Percentiles rank a stretch among this genome's conserved stretches.
These are phyloP conservation scores for Blastocystis sp. DNA, from an alignment of 352 stramenopile species.

Conservation along the genomic window DNA sequence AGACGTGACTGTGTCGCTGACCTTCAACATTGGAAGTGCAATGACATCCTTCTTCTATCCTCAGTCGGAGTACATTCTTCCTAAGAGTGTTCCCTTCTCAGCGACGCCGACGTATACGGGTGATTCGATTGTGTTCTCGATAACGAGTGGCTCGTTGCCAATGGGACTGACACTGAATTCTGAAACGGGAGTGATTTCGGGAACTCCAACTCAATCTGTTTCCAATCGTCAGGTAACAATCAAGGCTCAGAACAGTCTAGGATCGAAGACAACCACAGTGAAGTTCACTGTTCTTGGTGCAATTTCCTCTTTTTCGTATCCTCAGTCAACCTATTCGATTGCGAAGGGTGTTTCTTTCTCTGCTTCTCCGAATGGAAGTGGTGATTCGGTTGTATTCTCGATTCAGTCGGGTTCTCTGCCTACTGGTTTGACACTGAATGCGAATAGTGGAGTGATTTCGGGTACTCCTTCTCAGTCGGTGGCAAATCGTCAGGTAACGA, in stretches of 20 bases:
- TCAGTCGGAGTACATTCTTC: background rate
- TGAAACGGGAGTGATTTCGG: conserved; percentile 23
- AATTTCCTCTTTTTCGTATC: background rate
- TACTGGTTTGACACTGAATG: background rate
- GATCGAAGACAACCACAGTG: background rate
- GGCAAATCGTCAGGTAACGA: background rate
- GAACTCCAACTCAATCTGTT: background rate
- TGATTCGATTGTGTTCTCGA: background rate
- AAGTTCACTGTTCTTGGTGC: background rate
- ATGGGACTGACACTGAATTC: conserved; percentile 10
- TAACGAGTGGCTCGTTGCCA: background rate
- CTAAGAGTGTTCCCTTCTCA: background rate
- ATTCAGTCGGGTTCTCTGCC: background rate
- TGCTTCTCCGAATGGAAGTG: background rate
- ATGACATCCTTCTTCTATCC: background rate
- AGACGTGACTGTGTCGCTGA: background rate
- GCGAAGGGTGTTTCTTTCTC: background rate
- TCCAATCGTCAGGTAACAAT: background rate
- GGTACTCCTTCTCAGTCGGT: background rate
- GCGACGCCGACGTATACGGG: background rate
- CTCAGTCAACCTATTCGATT: background rate
- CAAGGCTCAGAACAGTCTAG: background rate
- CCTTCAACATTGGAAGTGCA: background rate
- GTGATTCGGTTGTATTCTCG: background rate
- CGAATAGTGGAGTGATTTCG: background rate